phyloP scores from a whole-genome alignment of 805 yeast species.

The Kazachstania kunashirensis region DNA sequence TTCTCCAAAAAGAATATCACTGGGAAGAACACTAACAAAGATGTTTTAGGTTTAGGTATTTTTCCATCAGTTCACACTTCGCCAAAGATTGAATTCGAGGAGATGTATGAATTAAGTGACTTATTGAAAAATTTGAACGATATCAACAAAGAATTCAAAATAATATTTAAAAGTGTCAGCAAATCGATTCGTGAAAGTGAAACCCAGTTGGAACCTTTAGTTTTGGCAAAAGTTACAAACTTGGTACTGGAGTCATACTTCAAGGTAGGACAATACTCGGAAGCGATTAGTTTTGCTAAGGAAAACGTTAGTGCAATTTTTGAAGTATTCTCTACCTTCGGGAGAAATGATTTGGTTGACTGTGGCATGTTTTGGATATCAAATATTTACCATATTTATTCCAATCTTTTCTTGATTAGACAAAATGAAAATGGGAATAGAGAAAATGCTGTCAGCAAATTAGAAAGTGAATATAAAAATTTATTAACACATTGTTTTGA shows the following conservation, averaged over 20 bases:
- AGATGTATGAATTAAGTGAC: neutral
- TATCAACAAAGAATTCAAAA: neutral
- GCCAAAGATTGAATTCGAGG: neutral
- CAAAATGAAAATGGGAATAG: neutral
- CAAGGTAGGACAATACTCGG: neutral
- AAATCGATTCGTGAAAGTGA: neutral
- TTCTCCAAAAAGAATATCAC: neutral
- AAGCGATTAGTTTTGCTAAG: neutral
- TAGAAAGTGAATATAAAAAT: constrained; percentile 1
- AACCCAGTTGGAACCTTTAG: neutral
- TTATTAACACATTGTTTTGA: constrained; percentile 2
- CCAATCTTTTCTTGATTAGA: neutral
- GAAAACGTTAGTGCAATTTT: neutral
- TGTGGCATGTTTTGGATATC: constrained; percentile 4
- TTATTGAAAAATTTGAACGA: neutral
- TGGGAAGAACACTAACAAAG: neutral
- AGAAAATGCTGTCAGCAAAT: neutral
- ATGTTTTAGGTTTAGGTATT: constrained; percentile 2
- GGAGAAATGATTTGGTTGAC: neutral
- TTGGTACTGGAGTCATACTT: neutral
- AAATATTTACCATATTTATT: neutral
- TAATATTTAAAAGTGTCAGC: neutral
- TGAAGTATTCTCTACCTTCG: constrained; percentile 1
- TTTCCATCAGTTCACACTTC: neutral
- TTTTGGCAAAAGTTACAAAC: neutral